Evolutionary conservation across 2,329 filamentous ascomycete genomes (phyloP).

Genomic region (Penicillium brasilianum): DNA sequence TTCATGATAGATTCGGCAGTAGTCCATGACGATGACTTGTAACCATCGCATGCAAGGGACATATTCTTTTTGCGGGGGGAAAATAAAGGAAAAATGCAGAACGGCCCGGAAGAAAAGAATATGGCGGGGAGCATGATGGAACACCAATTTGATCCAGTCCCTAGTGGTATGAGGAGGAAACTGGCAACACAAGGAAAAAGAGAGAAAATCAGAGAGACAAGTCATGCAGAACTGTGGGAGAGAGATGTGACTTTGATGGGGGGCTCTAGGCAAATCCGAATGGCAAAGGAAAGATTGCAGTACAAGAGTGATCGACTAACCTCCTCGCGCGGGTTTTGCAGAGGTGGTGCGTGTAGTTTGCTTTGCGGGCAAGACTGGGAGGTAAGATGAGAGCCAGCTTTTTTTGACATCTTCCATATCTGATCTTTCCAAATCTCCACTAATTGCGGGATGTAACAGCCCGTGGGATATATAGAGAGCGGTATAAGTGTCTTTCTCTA

Average conservation of each 20-base stretch:
- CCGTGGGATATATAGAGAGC: constrained; percentile 21
- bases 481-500: constrained; percentile 8
- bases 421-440: constrained; percentile 20
- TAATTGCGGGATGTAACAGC: constrained; percentile 11
- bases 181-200: not conserved
- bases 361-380: not conserved
- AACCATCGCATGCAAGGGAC: constrained; percentile 26
- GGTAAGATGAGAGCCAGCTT: not conserved
- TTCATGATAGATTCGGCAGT: constrained; percentile 27
- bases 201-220: not conserved
- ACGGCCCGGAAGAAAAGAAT: constrained; percentile 9
- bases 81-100: constrained; percentile 13
- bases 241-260: not conserved
- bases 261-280: not conserved
- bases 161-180: not conserved
- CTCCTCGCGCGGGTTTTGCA: not conserved
- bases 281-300: not conserved
- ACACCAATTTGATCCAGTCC: not conserved
- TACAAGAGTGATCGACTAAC: not conserved
- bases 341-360: not conserved
- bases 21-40: constrained; percentile 19
- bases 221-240: not conserved
- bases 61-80: constrained; percentile 24
- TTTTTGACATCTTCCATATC: not conserved
- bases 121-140: constrained; percentile 2